Percentiles rank a stretch among this genome's conserved stretches.
Evolutionary conservation across 179 eudicot genomes (phyloP).

Genomic region (Spinacia oleracea): DNA sequence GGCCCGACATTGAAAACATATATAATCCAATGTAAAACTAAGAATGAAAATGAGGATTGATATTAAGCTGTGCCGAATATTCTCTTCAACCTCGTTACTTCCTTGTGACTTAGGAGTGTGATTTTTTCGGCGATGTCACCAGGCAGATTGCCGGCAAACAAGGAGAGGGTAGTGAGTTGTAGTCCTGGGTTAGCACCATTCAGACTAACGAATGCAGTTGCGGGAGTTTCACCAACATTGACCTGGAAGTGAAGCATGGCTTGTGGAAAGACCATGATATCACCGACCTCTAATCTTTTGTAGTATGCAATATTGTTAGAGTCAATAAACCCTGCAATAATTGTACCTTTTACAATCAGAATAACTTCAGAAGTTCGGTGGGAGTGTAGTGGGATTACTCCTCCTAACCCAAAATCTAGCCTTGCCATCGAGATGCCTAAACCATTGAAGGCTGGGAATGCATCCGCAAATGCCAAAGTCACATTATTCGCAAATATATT

Average conservation of each 20-base stretch:
- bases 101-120: background rate
- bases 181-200: background rate
- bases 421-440: constrained; percentile 6
- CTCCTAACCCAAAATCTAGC: background rate
- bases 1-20: no score
- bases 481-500: background rate
- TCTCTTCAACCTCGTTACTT: background rate
- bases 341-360: background rate
- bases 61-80: background rate
- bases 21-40: no score
- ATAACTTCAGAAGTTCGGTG: background rate
- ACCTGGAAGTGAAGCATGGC: background rate
- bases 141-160: background rate
- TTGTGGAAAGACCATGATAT: background rate
- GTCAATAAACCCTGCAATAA: constrained; percentile 1
- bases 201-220: background rate
- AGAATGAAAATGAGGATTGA: no score
- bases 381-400: background rate
- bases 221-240: background rate
- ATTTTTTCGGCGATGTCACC: background rate
- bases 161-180: background rate
- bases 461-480: background rate
- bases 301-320: background rate
- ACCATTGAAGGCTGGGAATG: background rate
- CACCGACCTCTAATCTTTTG: background rate